A percentile compares a stretch with the other conserved stretches of the same genome.
Conservation (phyloP, 371 early-diverging fungal genomes). For the Lichtheimia ramosa region DNA sequence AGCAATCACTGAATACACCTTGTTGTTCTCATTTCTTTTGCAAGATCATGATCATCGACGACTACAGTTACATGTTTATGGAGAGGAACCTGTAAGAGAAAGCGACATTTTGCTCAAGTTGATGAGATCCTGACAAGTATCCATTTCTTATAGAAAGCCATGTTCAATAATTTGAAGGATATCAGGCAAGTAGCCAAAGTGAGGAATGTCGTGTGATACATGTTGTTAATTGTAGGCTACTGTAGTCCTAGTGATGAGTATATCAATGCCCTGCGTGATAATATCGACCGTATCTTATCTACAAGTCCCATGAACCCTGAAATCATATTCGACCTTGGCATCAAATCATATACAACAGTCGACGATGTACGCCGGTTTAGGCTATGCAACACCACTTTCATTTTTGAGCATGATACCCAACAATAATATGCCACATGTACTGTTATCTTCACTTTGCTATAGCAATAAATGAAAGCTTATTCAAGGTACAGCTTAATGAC, state of each 20-base stretch:
- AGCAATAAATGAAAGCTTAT: background rate
- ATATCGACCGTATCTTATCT: background rate
- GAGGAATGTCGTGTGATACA: background rate
- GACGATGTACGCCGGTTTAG: background rate
- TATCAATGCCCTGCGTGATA: background rate
- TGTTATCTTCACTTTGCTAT: too few species aligned
- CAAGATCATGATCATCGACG: slow-evolving; percentile 9
- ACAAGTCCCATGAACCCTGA: background rate
- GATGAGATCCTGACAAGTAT: background rate
- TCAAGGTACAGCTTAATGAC: background rate
- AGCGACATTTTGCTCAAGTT: background rate
- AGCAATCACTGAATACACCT: slow-evolving; percentile 8
- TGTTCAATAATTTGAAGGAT: background rate
- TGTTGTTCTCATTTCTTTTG: slow-evolving; percentile 6
- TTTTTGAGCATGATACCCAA: background rate
- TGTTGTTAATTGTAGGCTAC: background rate
- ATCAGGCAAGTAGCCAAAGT: background rate
- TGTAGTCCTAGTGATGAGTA: background rate
- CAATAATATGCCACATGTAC: background rate
- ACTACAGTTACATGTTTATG: slow-evolving; percentile 10
- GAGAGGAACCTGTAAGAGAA: slow-evolving; percentile 17
- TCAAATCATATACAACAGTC: slow-evolving; percentile 1
- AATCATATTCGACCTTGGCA: slow-evolving; percentile 1
- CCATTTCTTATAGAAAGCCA: background rate
- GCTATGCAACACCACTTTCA: background rate